Conservation (phyloP, 2,329 filamentous ascomycete species). For the Didymella sp. region DNA sequence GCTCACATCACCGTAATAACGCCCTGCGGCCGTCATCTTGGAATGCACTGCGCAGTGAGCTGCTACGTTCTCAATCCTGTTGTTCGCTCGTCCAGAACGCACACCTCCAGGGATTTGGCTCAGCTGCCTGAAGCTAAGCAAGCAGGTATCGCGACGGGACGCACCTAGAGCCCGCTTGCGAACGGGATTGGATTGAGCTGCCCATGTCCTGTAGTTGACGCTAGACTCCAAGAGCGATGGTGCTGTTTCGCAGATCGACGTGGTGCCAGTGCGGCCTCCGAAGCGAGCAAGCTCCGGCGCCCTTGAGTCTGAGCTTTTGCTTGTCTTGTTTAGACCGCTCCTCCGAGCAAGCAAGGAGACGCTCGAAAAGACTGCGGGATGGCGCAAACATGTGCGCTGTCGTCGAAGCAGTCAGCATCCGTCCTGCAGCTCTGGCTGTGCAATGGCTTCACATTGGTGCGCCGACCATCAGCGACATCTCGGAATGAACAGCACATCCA, state of each 20-base stretch:
- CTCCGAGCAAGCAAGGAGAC: constrained; percentile 24
- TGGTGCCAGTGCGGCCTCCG: constrained; percentile 39
- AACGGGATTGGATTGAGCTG: constrained; percentile 18
- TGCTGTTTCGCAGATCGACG: constrained; percentile 33
- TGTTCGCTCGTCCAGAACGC: constrained; percentile 18
- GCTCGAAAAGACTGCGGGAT: constrained; percentile 8
- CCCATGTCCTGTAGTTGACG: constrained; percentile 13
- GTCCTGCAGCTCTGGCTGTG: neutral
- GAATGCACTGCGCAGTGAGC: neutral
- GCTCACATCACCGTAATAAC: neutral
- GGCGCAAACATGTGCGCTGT: constrained; percentile 21
- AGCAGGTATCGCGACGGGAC: constrained; percentile 34
- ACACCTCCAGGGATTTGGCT: constrained; percentile 5
- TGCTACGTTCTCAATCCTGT: constrained; percentile 1
- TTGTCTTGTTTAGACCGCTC: constrained; percentile 30
- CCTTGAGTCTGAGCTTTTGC: constrained; percentile 19
- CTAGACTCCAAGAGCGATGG: constrained; percentile 29
- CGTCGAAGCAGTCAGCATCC: constrained; percentile 7
- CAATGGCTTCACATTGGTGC: constrained; percentile 10
- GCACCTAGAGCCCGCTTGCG: constrained; percentile 39
- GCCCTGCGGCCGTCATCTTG: constrained; percentile 5
- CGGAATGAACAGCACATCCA: constrained; percentile 17
- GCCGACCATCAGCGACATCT: constrained; percentile 6
- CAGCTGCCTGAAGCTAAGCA: constrained; percentile 25
- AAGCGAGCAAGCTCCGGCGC: constrained; percentile 21